A percentile compares a stretch with the other conserved stretches of the same genome.
Conservation (phyloP, 495 filamentous ascomycete genomes). For the Tuber borchii region DNA sequence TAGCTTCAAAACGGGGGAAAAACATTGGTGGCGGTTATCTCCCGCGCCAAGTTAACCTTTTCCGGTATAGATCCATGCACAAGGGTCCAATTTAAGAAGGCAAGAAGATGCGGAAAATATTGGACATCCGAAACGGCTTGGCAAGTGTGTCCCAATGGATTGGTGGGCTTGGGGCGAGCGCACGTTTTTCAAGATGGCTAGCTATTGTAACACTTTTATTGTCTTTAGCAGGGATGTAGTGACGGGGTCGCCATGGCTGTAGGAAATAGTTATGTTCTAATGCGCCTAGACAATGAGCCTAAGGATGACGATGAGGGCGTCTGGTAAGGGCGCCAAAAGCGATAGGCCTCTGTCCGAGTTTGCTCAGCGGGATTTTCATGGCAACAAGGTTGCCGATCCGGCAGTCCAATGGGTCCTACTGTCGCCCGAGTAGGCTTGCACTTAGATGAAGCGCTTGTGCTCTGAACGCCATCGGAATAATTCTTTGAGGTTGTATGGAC, state of each 20-base stretch:
- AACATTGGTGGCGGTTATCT: neutral
- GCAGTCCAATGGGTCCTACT: neutral
- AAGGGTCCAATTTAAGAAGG: neutral
- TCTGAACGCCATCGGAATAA: neutral
- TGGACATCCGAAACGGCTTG: neutral
- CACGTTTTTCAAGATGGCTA: neutral
- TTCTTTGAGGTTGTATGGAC: neutral
- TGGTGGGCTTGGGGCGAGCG: neutral
- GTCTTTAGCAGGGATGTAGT: neutral
- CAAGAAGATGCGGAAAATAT: neutral
- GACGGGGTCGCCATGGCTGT: neutral
- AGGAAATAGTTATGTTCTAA: neutral
- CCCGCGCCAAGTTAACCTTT: neutral
- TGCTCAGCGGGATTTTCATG: neutral
- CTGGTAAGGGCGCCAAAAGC: neutral
- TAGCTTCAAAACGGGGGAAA: neutral
- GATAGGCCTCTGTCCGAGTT: neutral
- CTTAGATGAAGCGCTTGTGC: neutral
- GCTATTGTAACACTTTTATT: neutral
- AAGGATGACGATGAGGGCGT: neutral
- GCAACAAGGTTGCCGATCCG: neutral
- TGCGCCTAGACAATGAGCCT: neutral
- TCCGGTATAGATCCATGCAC: neutral
- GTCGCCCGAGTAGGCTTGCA: neutral
- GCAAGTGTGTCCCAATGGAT: neutral